Base-by-base conservation (phyloP, 1,284 basidiomycete genomes). In the Chalciporus piperatoides region DNA sequence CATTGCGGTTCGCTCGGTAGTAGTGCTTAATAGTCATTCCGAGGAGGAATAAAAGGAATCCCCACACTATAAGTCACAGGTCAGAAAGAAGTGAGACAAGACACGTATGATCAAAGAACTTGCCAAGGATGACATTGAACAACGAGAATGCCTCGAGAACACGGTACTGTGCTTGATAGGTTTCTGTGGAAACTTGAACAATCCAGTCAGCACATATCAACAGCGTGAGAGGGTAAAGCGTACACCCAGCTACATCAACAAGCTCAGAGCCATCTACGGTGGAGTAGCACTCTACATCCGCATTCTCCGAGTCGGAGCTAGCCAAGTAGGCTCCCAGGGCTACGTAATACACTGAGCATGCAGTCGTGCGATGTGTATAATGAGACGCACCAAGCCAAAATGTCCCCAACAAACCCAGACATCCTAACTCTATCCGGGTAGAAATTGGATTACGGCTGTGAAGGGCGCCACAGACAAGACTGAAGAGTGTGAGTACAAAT, bases 131-230 rank as follows among this genome's bases (percentile, higher is more conserved):
- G 48, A 83, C 80, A 60, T 90, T 90, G 65, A 90, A 80, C 49
- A 90, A 69, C 11, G 88, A 80, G 67, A 90, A 90, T 15, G 82
- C 79, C 68, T 83, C 84, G 44, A 90, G 71, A 23, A 89, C 87
- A 33, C 82, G 79, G 63, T 90, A 90, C 73, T 90, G 89, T 21
- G 88, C 86, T 56, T 88, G 88, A 63, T 84, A 90, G 64, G 73
- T 85, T 71, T 70, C 86, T 68, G 72, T 88, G 68, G 77, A 84
- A 62, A 80, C 79, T 81, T 17, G 15, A 21, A 25, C 1, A 32
- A 14, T 25, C 21, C 37, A 21, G 35, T 55, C 36, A 24, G 42
- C 6, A 32, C 14, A 37, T 43, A 23, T 17, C 7, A 4, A 15
- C 7, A 4, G 21, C 11, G 38, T 27, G 48, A 49, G 42, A 27